phyloP scores from a whole-genome alignment of 352 stramenopile species.

The Phytophthora aleatoria region DNA sequence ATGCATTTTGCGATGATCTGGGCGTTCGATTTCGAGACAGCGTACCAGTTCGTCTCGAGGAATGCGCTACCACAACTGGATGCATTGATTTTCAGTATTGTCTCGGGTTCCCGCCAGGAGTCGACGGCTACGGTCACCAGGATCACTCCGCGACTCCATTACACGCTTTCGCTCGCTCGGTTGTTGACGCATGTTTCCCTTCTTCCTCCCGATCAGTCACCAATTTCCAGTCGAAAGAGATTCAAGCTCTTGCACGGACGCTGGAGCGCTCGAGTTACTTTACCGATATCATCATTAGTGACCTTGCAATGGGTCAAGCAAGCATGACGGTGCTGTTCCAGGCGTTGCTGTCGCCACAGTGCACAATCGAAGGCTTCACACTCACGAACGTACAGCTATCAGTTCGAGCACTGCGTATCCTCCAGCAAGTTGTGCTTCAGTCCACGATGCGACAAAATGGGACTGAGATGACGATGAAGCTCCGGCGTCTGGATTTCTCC shows the following conservation, averaged over 20 bases:
- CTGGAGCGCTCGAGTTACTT: conserved; percentile 51
- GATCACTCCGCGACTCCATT: conserved; percentile 18
- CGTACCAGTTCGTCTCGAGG: conserved; percentile 47
- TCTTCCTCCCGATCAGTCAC: conserved; percentile 19
- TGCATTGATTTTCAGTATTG: conserved; percentile 75
- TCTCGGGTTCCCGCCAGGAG: conserved; percentile 40
- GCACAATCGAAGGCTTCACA: conserved; percentile 42
- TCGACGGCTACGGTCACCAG: conserved; percentile 37
- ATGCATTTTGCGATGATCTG: conserved; percentile 68
- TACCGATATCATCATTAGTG: conserved; percentile 52
- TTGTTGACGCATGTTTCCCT: conserved; percentile 22
- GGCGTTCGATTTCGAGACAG: conserved; percentile 50
- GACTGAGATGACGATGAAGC: conserved; percentile 19
- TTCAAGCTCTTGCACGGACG: conserved; percentile 49
- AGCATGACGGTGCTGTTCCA: conserved; percentile 61
- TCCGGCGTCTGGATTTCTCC: conserved; percentile 64
- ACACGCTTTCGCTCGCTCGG: conserved; percentile 13
- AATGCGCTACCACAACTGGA: conserved; percentile 45
- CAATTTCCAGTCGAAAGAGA: conserved; percentile 43
- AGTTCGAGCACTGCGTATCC: conserved; percentile 38
- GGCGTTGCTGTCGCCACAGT: conserved; percentile 43
- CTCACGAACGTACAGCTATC: conserved; percentile 60
- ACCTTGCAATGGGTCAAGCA: conserved; percentile 46
- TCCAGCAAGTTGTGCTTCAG: conserved; percentile 64
- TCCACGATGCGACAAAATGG: conserved; percentile 47